Conservation (phyloP, 352 stramenopile species). For the Pythium insidiosum region DNA sequence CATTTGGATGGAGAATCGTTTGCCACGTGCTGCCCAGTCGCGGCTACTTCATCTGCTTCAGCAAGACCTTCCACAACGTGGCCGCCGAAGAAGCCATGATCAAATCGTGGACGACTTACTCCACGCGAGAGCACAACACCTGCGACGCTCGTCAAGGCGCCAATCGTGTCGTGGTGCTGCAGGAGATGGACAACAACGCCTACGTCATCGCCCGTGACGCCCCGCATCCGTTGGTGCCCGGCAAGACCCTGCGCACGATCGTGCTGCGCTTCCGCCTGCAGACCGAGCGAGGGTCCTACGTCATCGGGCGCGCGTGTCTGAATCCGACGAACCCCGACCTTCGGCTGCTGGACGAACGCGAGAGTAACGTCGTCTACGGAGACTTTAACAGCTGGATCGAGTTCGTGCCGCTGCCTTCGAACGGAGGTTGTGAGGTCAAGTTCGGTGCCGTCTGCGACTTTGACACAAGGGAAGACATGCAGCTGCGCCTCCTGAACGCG, state of each 20-base stretch:
- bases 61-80: constrained; percentile 20
- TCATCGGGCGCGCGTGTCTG: constrained; percentile 48
- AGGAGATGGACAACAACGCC: constrained; percentile 22
- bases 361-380: constrained; percentile 19
- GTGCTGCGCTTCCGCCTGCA: constrained; percentile 25
- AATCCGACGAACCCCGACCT: constrained; percentile 31
- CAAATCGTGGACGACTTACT: constrained; percentile 19
- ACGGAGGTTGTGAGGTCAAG: constrained; percentile 42
- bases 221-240: constrained; percentile 12
- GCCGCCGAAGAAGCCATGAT: constrained; percentile 17
- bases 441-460: constrained; percentile 53
- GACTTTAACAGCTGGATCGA: constrained; percentile 28
- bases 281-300: constrained; percentile 28
- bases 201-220: constrained; percentile 24
- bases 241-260: constrained; percentile 25
- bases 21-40: constrained; percentile 19
- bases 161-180: constrained; percentile 21
- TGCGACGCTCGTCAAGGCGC: constrained; percentile 6
- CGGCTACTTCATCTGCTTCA: constrained; percentile 25
- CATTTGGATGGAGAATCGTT: constrained; percentile 25
- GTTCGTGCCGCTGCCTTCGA: constrained; percentile 24
- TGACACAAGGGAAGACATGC: constrained; percentile 38
- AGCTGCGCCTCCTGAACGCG: constrained; percentile 17
- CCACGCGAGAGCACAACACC: constrained; percentile 11
- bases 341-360: constrained; percentile 13